Evolutionary conservation across 805 yeast species (phyloP).

Genomic region (Saturnispora quitensis): DNA sequence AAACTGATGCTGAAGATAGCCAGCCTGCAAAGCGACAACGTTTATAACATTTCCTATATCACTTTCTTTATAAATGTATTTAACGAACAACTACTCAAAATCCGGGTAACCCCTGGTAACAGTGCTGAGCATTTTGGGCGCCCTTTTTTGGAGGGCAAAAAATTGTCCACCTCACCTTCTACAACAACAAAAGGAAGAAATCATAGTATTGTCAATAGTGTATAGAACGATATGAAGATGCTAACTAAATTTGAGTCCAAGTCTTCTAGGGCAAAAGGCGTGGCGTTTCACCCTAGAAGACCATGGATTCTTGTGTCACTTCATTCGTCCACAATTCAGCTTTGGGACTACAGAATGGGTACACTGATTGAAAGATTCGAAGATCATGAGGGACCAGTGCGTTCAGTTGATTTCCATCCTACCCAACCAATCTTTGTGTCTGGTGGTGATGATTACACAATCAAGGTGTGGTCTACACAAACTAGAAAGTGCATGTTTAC

Average conservation of each 20-base stretch:
- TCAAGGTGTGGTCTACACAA: constrained; percentile 92
- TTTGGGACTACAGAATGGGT: constrained; percentile 99
- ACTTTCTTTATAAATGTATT: not conserved
- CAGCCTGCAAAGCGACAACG: not conserved
- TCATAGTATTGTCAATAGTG: not conserved
- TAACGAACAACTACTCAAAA: not conserved
- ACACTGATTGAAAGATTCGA: constrained; percentile 92
- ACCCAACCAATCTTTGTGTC: constrained; percentile 96
- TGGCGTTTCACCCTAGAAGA: constrained; percentile 96
- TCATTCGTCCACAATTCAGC: constrained; percentile 95
- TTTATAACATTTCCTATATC: not conserved
- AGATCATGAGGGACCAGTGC: constrained; percentile 97
- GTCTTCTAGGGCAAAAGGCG: constrained; percentile 91
- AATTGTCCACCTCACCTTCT: not conserved
- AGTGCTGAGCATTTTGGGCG: not conserved
- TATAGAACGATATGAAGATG: constrained; percentile 44
- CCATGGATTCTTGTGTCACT: constrained; percentile 93
- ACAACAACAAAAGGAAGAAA: not conserved
- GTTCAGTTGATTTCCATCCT: constrained; percentile 93
- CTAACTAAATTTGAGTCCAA: constrained; percentile 48
- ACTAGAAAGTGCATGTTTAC: constrained; percentile 89
- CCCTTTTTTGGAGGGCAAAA: not conserved
- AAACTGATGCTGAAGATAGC: not conserved
- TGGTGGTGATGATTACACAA: constrained; percentile 94
- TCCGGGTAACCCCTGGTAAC: not conserved